These are phyloP conservation scores for Entophlyctis luteolus DNA, from an alignment of 192 early-diverging fungal species.

Conservation along the genomic window DNA sequence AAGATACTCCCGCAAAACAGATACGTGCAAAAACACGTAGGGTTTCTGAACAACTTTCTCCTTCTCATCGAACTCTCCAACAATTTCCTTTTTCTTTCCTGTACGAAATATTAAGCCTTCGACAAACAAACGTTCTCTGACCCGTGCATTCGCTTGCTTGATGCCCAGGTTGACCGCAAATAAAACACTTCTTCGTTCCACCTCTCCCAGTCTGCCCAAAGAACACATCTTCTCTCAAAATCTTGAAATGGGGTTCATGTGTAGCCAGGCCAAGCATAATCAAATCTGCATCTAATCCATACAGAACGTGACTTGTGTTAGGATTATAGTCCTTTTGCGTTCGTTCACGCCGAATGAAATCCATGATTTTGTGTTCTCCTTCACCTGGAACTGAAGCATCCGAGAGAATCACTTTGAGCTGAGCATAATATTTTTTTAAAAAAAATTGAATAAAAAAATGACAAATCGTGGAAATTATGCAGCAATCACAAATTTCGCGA, in stretches of 20 bases:
- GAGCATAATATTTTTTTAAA: background rate
- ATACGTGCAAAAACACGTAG: slow-evolving; percentile 71
- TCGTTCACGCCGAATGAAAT: slow-evolving; percentile 86
- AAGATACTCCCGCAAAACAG: slow-evolving; percentile 87
- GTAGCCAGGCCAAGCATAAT: slow-evolving; percentile 94
- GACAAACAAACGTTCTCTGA: slow-evolving; percentile 7
- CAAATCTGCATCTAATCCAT: slow-evolving; percentile 96
- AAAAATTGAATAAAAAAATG: background rate
- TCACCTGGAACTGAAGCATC: slow-evolving; percentile 95
- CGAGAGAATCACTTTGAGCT: slow-evolving; percentile 85
- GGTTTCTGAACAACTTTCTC: slow-evolving; percentile 38
- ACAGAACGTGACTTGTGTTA: slow-evolving; percentile 90
- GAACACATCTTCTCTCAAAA: slow-evolving; percentile 93
- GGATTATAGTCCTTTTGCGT: slow-evolving; percentile 78
- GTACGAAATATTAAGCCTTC: slow-evolving; percentile 24
- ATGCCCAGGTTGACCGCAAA: slow-evolving; percentile 54
- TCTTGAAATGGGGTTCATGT: slow-evolving; percentile 95
- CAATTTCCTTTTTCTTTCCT: slow-evolving; percentile 57
- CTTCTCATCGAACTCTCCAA: slow-evolving; percentile 49
- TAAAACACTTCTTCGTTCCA: slow-evolving; percentile 38
- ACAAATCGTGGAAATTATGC: too few relatives aligned
- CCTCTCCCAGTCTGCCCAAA: slow-evolving; percentile 54
- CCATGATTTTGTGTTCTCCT: slow-evolving; percentile 99
- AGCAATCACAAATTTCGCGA: too few relatives aligned
- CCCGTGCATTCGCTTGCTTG: slow-evolving; percentile 40